phyloP scores from a whole-genome alignment of 768 basidiomycete genomes.

The Tylopilus sp. region DNA sequence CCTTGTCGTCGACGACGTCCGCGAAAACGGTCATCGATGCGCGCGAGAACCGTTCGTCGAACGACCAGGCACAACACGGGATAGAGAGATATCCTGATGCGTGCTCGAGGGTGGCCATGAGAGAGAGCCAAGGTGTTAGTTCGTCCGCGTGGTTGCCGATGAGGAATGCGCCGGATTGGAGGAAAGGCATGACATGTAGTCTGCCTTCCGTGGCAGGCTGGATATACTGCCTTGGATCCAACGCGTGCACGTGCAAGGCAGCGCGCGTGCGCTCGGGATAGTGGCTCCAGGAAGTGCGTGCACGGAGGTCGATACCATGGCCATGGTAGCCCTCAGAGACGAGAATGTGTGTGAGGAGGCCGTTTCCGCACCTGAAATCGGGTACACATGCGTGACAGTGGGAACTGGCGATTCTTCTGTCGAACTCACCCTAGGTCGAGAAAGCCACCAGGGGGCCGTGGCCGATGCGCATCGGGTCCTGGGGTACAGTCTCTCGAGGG shows the following conservation, averaged over 20 bases:
- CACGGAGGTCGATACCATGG: constrained; percentile 81
- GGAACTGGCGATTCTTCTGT: background rate
- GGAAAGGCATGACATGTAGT: constrained; percentile 20
- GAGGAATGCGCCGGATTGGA: constrained; percentile 59
- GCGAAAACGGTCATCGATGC: constrained; percentile 32
- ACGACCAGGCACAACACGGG: constrained; percentile 87
- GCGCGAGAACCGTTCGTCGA: constrained; percentile 66
- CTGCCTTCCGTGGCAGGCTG: background rate
- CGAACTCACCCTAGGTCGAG: constrained; percentile 75
- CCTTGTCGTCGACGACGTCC: constrained; percentile 25
- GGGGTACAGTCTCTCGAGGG: background rate
- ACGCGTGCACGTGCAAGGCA: constrained; percentile 61
- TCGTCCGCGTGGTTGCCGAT: constrained; percentile 98
- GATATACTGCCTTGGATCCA: constrained; percentile 51
- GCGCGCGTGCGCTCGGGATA: constrained; percentile 65
- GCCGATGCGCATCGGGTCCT: constrained; percentile 44
- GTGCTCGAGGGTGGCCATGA: constrained; percentile 60
- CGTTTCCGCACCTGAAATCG: constrained; percentile 77
- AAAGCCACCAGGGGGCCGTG: constrained; percentile 80
- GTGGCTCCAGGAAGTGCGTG: constrained; percentile 78
- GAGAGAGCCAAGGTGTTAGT: constrained; percentile 90
- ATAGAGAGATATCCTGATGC: constrained; percentile 76
- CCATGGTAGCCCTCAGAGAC: constrained; percentile 80
- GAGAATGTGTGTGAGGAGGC: constrained; percentile 86
- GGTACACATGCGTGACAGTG: background rate